These are phyloP conservation scores for Colletotrichum nymphaeae DNA, from an alignment of 2,329 filamentous ascomycete genomes.

Conservation along the genomic window DNA sequence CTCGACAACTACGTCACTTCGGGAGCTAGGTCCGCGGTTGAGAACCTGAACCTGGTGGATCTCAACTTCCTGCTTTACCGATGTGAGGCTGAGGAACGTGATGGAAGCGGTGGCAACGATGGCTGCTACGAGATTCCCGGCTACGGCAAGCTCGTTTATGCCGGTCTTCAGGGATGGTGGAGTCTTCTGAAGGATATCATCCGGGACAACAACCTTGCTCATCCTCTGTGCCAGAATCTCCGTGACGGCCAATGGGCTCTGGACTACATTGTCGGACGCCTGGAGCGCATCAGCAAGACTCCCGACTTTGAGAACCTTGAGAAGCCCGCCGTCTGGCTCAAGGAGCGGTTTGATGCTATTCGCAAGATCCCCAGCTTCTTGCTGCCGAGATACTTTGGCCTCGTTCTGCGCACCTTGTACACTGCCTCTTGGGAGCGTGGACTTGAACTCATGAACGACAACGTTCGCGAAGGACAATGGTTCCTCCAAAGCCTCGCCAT, in stretches of 20 bases:
- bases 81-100: slow-evolving; percentile 88
- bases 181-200: slow-evolving; percentile 88
- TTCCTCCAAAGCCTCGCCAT: slow-evolving; percentile 91
- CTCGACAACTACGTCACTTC: slow-evolving; percentile 89
- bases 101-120: slow-evolving; percentile 81
- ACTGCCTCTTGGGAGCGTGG: slow-evolving; percentile 82
- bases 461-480: slow-evolving; percentile 83
- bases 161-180: slow-evolving; percentile 99
- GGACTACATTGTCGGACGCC: slow-evolving; percentile 84
- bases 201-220: slow-evolving; percentile 88
- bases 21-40: slow-evolving; percentile 83
- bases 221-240: slow-evolving; percentile 93
- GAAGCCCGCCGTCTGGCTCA: slow-evolving; percentile 81
- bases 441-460: slow-evolving; percentile 81
- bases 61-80: slow-evolving; percentile 93
- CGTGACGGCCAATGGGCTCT: slow-evolving; percentile 92
- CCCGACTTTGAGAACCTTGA: slow-evolving; percentile 71
- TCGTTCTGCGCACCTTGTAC: slow-evolving; percentile 90
- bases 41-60: slow-evolving; percentile 79
- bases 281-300: slow-evolving; percentile 77
- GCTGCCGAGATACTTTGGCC: slow-evolving; percentile 90
- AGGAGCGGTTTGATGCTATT: slow-evolving; percentile 86
- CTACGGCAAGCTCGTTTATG: slow-evolving; percentile 88
- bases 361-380: slow-evolving; percentile 88
- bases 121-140: slow-evolving; percentile 91